Percentiles rank a stretch among this genome's conserved stretches.
Evolutionary conservation across 169 alveolate species (phyloP).

Genomic region (Pseudocohnilembus persalinus): DNA sequence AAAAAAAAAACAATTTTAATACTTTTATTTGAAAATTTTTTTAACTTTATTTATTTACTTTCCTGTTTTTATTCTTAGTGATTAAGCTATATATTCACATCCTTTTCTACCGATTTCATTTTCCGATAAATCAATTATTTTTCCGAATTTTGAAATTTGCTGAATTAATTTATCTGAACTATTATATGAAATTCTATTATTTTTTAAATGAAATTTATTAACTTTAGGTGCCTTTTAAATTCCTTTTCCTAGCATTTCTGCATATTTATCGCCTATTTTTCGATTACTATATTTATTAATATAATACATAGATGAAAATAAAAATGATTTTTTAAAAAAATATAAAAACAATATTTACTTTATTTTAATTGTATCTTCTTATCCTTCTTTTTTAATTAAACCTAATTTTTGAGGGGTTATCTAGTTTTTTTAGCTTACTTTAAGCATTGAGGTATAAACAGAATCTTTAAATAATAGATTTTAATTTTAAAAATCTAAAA

Average conservation of each 20-base stretch:
- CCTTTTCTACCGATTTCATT: conserved; percentile 7
- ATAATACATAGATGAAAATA: not conserved
- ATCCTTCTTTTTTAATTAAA: conserved; percentile 7
- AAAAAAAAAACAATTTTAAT: not conserved
- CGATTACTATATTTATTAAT: not conserved
- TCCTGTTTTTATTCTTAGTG: conserved; percentile 4
- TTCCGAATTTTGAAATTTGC: conserved; percentile 5
- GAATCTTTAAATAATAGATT: too few relatives aligned
- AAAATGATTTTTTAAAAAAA: not conserved
- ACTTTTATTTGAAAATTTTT: not conserved
- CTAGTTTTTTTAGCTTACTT: conserved; percentile 1
- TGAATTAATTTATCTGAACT: conserved; percentile 5
- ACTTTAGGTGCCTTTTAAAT: not conserved
- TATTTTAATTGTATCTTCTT: conserved; percentile 4
- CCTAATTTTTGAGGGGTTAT: conserved; percentile 16
- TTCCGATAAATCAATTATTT: not conserved
- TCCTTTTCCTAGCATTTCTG: conserved; percentile 9
- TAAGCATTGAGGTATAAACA: conserved; percentile 5
- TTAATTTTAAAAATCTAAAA: not conserved
- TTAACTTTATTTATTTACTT: not conserved
- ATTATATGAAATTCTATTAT: conserved; percentile 22
- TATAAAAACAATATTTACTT: not conserved
- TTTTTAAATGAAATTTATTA: conserved; percentile 3
- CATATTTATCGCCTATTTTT: conserved; percentile 21
- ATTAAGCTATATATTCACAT: conserved; percentile 9